Percentiles rank a stretch among this genome's conserved stretches.
These are phyloP conservation scores for Hyphopichia buzzinii DNA, from an alignment of 1,139 yeast species.

Conservation along the genomic window DNA sequence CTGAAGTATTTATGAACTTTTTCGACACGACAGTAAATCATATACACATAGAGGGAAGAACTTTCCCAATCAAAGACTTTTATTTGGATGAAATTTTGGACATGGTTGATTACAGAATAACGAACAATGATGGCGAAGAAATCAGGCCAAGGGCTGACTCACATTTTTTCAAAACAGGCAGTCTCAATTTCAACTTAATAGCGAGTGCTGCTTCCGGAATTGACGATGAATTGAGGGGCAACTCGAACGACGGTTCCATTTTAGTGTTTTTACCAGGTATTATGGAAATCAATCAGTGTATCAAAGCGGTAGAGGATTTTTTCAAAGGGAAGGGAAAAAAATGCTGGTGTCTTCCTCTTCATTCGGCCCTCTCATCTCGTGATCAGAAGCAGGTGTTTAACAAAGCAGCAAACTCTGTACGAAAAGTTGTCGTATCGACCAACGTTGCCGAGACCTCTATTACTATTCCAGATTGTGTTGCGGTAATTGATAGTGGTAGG, in stretches of 20 bases:
- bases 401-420: constrained; percentile 45
- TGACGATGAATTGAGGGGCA: constrained; percentile 41
- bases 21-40: constrained; percentile 51
- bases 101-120: constrained; percentile 52
- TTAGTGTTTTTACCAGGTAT: constrained; percentile 88
- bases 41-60: constrained; percentile 86
- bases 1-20: constrained; percentile 62
- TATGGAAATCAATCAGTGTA: constrained; percentile 68
- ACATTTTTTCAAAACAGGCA: constrained; percentile 59
- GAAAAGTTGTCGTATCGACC: constrained; percentile 88
- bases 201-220: constrained; percentile 53
- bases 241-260: constrained; percentile 64
- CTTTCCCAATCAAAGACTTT: constrained; percentile 81
- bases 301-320: constrained; percentile 20
- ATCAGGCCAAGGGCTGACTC: constrained; percentile 63
- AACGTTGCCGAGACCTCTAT: constrained; percentile 88
- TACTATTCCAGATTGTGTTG: constrained; percentile 92
- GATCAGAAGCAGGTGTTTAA: constrained; percentile 78
- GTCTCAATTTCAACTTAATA: constrained; percentile 71
- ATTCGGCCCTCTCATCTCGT: constrained; percentile 79
- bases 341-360: constrained; percentile 67
- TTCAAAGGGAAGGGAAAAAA: constrained; percentile 15
- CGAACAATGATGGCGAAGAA: constrained; percentile 39
- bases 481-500: constrained; percentile 84
- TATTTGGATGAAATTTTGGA: constrained; percentile 67